Percentiles rank a stretch among this genome's conserved stretches.
These are phyloP conservation scores for Arthrocladium fulminans DNA, from an alignment of 2,329 filamentous ascomycete species.

Conservation along the genomic window DNA sequence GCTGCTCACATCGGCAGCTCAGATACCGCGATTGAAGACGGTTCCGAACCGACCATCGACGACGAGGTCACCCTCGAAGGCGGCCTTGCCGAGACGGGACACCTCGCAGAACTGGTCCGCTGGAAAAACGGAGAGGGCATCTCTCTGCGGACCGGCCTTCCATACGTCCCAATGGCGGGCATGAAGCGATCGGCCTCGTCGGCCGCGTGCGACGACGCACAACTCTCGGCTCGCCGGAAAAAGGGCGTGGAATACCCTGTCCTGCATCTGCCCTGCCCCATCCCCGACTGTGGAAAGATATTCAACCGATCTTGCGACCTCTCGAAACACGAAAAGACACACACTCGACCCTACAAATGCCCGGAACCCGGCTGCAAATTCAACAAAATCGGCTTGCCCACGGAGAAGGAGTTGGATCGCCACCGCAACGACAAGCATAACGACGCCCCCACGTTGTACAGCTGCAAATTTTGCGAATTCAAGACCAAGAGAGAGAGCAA, in stretches of 20 bases:
- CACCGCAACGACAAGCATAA: constrained; percentile 97
- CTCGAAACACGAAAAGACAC: constrained; percentile 97
- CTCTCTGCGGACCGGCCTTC: constrained; percentile 63
- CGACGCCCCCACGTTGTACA: constrained; percentile 65
- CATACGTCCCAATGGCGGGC: constrained; percentile 44
- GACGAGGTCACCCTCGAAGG: constrained; percentile 74
- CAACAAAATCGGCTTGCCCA: constrained; percentile 82
- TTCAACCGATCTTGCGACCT: constrained; percentile 97
- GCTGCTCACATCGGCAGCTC: constrained; percentile 71
- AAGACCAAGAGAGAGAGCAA: constrained; percentile 93
- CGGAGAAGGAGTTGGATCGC: constrained; percentile 92
- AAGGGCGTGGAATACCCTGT: constrained; percentile 84
- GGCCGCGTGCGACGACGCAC: constrained; percentile 67
- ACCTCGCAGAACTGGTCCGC: constrained; percentile 73
- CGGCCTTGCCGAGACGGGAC: constrained; percentile 71
- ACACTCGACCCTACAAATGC: constrained; percentile 95
- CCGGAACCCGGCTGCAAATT: constrained; percentile 76
- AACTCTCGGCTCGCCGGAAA: constrained; percentile 88
- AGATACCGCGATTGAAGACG: constrained; percentile 46
- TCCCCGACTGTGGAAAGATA: constrained; percentile 72
- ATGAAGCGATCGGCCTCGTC: constrained; percentile 49
- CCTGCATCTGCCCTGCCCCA: constrained; percentile 68
- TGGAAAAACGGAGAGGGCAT: constrained; percentile 71
- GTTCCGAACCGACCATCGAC: constrained; percentile 42
- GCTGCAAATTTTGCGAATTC: constrained; percentile 84